Base-by-base conservation (phyloP, 1,139 yeast genomes). In the Kurtzmaniella quercitrusa region DNA sequence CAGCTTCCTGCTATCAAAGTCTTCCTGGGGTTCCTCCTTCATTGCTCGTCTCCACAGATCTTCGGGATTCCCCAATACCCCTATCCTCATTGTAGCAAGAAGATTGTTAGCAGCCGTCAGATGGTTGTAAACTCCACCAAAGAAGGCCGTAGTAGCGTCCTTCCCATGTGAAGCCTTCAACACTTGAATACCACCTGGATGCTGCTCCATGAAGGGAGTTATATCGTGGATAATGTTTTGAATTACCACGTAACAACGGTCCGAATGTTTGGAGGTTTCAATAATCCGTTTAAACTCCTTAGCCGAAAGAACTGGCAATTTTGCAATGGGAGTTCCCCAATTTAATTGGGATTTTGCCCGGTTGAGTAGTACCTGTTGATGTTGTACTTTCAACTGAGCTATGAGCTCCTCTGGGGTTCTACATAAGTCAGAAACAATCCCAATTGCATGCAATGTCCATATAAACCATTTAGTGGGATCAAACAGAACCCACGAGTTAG, bases 291-390 rank as follows among this genome's bases (percentile, higher is more conserved):
- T 70, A 52, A 82, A 82, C 44, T 81, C 85, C 38, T 66, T 70
- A 0, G 69, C 68, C 1, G 70, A 60, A 33, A 73, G 65, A 37
- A 78, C 65, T 0, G 91, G 90, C 14, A 84, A 62, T 51, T 78
- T 79, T 36, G 84, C 82, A 38, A 84, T 80, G 2, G 90, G 86
- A 0, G 86, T 81, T 2, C 91, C 91, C 91, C 91, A 84, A 55
- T 82, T 81, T 40, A 84, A 65, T 50, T 78, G 79, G n/a, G 82
- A 73, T 49, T 81, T 69, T 51, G 78, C 73, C 46, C 77, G 66
- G 55, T 84, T 86, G 23, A 84, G 62, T 9, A 77, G 62, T 49
- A 74, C 73, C 53, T 84, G 91, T 50, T 79, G 82, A 52, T 82
- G 88, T 55, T 84, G 89, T 27, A 84, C 67, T 29, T 66, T 58